phyloP scores from a whole-genome alignment of 176 grass and related monocot species.

The Zea luxurians region DNA sequence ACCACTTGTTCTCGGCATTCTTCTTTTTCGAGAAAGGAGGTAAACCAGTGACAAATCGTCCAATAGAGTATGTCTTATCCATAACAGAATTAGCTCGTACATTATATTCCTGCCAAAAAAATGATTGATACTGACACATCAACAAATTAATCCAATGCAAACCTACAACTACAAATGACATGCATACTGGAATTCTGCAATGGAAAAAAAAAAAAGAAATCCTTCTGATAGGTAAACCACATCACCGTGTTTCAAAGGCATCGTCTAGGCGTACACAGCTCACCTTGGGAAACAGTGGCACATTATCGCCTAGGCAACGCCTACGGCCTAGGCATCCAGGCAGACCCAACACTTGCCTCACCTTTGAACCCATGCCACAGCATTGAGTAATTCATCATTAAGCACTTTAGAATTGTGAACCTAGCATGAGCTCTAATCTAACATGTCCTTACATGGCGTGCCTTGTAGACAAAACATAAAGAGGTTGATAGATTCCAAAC shows the following conservation, averaged over 20 bases:
- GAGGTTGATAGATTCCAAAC: neutral
- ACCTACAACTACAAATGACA: neutral
- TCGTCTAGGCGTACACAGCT: neutral
- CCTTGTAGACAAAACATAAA: neutral
- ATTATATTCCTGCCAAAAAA: slow-evolving; percentile 79
- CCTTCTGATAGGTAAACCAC: neutral
- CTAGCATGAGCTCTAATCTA: slow-evolving; percentile 15
- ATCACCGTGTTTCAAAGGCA: neutral
- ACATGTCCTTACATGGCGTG: neutral
- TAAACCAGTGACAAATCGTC: slow-evolving; percentile 84
- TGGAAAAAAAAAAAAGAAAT: slow-evolving; percentile 5
- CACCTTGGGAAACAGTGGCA: neutral
- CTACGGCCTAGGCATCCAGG: too few relatives aligned
- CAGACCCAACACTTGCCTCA: neutral
- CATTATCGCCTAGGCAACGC: neutral
- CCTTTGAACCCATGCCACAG: neutral
- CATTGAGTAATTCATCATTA: slow-evolving; percentile 15
- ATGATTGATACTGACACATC: neutral
- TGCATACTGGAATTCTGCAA: neutral
- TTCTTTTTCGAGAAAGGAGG: slow-evolving; percentile 94
- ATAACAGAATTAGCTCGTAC: slow-evolving; percentile 70
- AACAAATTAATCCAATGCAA: slow-evolving; percentile 39
- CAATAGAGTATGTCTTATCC: slow-evolving; percentile 80
- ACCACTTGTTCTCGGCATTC: slow-evolving; percentile 87
- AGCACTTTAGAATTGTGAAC: neutral